A percentile compares a stretch with the other conserved stretches of the same genome.
Conservation (phyloP, 208 protist species). For the Borovskyia barvae region DNA sequence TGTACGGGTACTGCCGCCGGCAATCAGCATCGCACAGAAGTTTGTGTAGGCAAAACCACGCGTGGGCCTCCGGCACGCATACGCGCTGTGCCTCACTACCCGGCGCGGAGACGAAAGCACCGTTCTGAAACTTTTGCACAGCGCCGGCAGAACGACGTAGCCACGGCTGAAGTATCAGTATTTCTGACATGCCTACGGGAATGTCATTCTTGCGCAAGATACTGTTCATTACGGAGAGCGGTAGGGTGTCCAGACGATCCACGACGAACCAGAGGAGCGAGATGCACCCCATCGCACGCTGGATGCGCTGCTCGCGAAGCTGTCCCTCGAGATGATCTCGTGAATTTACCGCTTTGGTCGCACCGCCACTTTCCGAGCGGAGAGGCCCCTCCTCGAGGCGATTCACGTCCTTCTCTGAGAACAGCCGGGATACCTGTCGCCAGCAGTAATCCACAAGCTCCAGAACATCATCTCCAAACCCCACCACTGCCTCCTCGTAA, state of each 20-base stretch:
- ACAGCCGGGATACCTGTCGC: constrained; percentile 78
- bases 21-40: constrained; percentile 83
- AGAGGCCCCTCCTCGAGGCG: constrained; percentile 21
- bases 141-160: constrained; percentile 42
- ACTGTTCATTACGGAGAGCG: constrained; percentile 69
- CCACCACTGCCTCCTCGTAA: constrained; percentile 77
- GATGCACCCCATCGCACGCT: constrained; percentile 72
- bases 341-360: too few relatives aligned
- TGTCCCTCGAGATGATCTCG: constrained; percentile 49
- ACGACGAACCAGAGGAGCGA: constrained; percentile 90
- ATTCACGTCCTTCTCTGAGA: constrained; percentile 46
- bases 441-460: constrained; percentile 91
- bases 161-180: constrained; percentile 83
- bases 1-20: constrained; percentile 79
- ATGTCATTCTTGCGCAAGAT: constrained; percentile 87
- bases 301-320: constrained; percentile 38
- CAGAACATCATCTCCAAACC: constrained; percentile 79
- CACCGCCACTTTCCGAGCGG: constrained; percentile 5
- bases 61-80: constrained; percentile 83
- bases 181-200: constrained; percentile 69
- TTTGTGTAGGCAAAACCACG: constrained; percentile 90
- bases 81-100: constrained; percentile 70
- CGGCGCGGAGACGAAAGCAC: constrained; percentile 48
- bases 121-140: constrained; percentile 68
- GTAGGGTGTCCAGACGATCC: constrained; percentile 71